A percentile compares a stretch with the other conserved stretches of the same genome.
Evolutionary conservation across 768 basidiomycete genomes (phyloP).

Genomic region (Agrocybe pediades): DNA sequence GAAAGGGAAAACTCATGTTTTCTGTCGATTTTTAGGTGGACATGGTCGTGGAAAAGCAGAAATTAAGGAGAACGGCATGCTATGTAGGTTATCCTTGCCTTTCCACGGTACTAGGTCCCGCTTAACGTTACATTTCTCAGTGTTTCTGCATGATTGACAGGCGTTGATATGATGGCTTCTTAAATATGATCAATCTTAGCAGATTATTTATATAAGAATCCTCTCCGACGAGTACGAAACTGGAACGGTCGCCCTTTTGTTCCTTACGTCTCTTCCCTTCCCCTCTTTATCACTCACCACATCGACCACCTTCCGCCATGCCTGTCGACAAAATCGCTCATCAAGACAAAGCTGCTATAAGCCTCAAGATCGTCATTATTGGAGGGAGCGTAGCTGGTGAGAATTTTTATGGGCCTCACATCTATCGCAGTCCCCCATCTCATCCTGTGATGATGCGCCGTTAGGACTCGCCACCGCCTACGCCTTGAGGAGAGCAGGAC

Average conservation of each 20-base stretch:
- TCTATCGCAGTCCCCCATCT: not conserved
- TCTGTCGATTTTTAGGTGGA: not conserved
- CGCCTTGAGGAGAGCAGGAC: conserved; percentile 34
- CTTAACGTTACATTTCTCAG: conserved; percentile 12
- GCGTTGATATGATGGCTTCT: conserved; percentile 14
- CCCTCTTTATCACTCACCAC: conserved; percentile 4
- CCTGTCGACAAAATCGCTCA: conserved; percentile 6
- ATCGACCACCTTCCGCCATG: not conserved
- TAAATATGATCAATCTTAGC: conserved; percentile 5
- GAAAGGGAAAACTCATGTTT: not conserved
- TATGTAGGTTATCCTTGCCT: conserved; percentile 5
- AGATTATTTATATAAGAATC: conserved; percentile 8
- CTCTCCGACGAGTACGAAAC: conserved; percentile 8
- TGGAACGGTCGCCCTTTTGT: conserved; percentile 1
- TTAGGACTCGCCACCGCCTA: conserved; percentile 13
- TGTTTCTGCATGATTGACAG: conserved; percentile 15
- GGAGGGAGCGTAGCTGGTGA: conserved; percentile 44
- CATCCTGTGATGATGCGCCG: not conserved
- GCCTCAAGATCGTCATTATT: conserved; percentile 30
- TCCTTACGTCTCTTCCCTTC: conserved; percentile 2
- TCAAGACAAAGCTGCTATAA: conserved; percentile 10
- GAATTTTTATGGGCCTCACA: not conserved
- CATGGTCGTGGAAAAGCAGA: not conserved
- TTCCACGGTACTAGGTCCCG: conserved; percentile 8
- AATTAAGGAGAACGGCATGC: not conserved